Conservation (phyloP, 768 basidiomycete genomes). For the Exsudoporus frostii region DNA sequence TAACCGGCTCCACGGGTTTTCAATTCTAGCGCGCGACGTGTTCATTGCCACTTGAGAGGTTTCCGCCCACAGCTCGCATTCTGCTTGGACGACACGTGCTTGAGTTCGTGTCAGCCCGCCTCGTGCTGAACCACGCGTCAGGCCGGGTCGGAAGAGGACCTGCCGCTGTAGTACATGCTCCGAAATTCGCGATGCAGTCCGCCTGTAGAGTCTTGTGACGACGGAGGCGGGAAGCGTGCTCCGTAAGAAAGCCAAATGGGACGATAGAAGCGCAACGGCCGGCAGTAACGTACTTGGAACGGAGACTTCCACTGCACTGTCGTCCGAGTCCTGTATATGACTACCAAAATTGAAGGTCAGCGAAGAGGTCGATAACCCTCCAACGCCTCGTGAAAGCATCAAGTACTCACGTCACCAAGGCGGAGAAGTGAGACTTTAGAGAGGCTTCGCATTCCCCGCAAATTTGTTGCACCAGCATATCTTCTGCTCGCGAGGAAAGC, state of each 20-base stretch:
- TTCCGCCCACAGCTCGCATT: slow-evolving; percentile 82
- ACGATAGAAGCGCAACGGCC: slow-evolving; percentile 76
- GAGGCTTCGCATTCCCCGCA: slow-evolving; percentile 77
- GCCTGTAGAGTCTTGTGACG: slow-evolving; percentile 68
- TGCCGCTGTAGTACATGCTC: slow-evolving; percentile 82
- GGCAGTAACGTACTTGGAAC: slow-evolving; percentile 71
- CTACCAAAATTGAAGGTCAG: slow-evolving; percentile 11
- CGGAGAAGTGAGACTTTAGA: slow-evolving; percentile 68
- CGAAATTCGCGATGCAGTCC: slow-evolving; percentile 64
- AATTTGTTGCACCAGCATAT: slow-evolving; percentile 82
- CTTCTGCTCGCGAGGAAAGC: slow-evolving; percentile 70
- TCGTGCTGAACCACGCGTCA: slow-evolving; percentile 39
- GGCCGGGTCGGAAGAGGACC: slow-evolving; percentile 72
- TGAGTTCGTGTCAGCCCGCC: slow-evolving; percentile 36
- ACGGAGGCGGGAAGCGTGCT: slow-evolving; percentile 56
- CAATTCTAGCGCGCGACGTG: slow-evolving; percentile 48
- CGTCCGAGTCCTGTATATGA: slow-evolving; percentile 8
- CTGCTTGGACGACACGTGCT: slow-evolving; percentile 59
- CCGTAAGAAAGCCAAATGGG: slow-evolving; percentile 70
- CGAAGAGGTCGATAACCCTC: neutral
- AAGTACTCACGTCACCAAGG: slow-evolving; percentile 41
- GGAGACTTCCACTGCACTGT: slow-evolving; percentile 34
- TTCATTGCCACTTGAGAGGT: slow-evolving; percentile 62
- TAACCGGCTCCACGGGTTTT: slow-evolving; percentile 74
- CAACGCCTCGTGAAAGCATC: neutral